A percentile compares a stretch with the other conserved stretches of the same genome.
Evolutionary conservation across 1,139 yeast species (phyloP).

Genomic region (Eremothecium gossypii): DNA sequence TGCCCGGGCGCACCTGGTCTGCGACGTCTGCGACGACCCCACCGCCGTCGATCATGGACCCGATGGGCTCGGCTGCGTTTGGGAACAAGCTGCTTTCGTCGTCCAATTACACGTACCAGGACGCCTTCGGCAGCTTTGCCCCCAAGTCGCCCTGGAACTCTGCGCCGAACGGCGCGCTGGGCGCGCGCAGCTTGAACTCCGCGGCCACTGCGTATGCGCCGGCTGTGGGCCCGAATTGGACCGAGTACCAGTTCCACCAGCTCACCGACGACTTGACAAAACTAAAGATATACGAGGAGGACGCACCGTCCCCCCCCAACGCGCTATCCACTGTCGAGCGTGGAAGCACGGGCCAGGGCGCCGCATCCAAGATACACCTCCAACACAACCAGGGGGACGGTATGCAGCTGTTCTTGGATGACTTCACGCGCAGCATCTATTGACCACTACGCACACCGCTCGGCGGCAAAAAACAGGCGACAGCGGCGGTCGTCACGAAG

Average conservation of each 20-base stretch:
- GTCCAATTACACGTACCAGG: constrained; percentile 1
- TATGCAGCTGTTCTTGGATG: constrained; percentile 13
- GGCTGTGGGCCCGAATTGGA: constrained; percentile 6
- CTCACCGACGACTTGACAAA: constrained; percentile 10
- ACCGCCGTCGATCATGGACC: constrained; percentile 5
- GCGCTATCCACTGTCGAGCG: constrained; percentile 1
- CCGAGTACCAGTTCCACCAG: constrained; percentile 1
- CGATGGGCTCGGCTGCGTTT: constrained; percentile 3
- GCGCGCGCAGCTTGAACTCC: not conserved
- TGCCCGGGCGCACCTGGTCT: not conserved
- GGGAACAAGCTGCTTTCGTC: not conserved
- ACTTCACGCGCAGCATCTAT: constrained; percentile 9
- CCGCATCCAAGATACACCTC: not conserved
- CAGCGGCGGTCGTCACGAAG: too few relatives aligned
- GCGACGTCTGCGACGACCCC: constrained; percentile 1
- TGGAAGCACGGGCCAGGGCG: not conserved
- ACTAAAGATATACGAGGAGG: constrained; percentile 14
- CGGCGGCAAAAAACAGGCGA: too few relatives aligned
- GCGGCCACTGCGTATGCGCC: not conserved
- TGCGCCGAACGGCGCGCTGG: not conserved
- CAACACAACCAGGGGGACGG: constrained; percentile 5
- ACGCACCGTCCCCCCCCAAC: not conserved
- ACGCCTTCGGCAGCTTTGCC: not conserved
- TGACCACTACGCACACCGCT: not conserved
- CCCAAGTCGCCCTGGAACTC: constrained; percentile 1